phyloP scores from a whole-genome alignment of 495 filamentous ascomycete species.

The Clohesyomyces aquaticus region DNA sequence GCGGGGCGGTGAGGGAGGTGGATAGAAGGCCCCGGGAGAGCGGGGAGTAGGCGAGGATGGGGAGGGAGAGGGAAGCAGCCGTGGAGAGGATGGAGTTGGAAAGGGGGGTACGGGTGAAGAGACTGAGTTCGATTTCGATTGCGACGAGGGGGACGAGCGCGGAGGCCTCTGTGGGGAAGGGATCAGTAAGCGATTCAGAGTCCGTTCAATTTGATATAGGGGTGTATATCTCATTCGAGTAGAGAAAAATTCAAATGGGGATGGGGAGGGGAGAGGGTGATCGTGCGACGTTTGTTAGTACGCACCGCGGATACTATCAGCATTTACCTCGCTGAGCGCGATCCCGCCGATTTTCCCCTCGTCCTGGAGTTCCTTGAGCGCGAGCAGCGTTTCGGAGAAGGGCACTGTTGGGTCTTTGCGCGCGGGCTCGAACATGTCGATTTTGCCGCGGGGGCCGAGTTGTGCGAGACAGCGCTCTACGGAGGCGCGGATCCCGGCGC shows the following conservation, averaged over 20 bases:
- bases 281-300: neutral
- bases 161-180: neutral
- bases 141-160: constrained; percentile 2
- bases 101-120: neutral
- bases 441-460: constrained; percentile 29
- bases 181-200: too few species aligned
- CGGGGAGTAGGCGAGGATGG: constrained; percentile 62
- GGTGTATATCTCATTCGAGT: neutral
- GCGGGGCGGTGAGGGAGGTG: constrained; percentile 62
- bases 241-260: too few species aligned
- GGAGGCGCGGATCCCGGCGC: constrained; percentile 19
- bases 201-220: too few species aligned
- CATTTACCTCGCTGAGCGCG: constrained; percentile 27
- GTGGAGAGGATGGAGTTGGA: neutral
- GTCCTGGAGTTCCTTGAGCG: constrained; percentile 9
- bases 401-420: constrained; percentile 22
- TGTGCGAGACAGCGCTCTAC: constrained; percentile 30
- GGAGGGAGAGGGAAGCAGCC: neutral
- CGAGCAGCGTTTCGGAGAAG: constrained; percentile 7
- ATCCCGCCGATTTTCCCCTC: constrained; percentile 27
- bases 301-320: constrained; percentile 14
- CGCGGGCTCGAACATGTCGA: constrained; percentile 40
- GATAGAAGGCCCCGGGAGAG: constrained; percentile 53
- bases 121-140: constrained; percentile 20
- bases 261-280: too few species aligned